A percentile compares a stretch with the other conserved stretches of the same genome.
These are phyloP conservation scores for Firmiana major DNA, from an alignment of 345 rosid species.

Conservation along the genomic window DNA sequence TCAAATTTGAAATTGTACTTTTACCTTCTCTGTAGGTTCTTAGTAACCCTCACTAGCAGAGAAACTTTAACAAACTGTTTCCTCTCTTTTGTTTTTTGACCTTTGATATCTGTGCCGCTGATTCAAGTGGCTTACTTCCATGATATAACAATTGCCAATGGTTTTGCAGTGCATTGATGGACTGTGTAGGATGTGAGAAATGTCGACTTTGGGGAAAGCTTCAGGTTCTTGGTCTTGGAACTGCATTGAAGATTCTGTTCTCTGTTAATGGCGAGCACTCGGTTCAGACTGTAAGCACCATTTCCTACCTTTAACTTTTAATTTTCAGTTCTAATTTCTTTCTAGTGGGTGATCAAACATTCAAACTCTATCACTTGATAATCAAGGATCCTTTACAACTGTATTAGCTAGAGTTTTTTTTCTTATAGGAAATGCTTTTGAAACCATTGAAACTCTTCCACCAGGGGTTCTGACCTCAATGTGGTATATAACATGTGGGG, in stretches of 20 bases:
- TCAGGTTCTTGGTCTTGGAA: conserved; percentile 93
- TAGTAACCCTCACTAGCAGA: neutral
- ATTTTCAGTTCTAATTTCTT: neutral
- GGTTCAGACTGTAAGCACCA: conserved; percentile 52
- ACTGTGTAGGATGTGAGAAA: conserved; percentile 96
- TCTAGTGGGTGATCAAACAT: conserved; percentile 5
- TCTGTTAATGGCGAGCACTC: conserved; percentile 56
- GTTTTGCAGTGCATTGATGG: conserved; percentile 85
- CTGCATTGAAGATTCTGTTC: conserved; percentile 84
- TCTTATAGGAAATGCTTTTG: neutral
- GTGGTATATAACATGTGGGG: neutral
- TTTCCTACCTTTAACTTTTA: conserved; percentile 1
- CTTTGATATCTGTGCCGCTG: neutral
- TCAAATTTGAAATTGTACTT: neutral
- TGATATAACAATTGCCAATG: neutral
- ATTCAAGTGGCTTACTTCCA: neutral
- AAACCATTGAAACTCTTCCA: neutral
- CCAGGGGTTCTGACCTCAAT: neutral
- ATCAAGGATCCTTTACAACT: neutral
- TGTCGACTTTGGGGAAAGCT: conserved; percentile 98
- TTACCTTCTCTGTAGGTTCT: neutral
- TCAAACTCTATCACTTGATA: neutral
- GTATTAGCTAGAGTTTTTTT: too few relatives aligned
- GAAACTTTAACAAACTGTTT: neutral
- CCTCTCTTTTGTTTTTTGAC: neutral